These are phyloP conservation scores for Xerocomellus chrysenteron DNA, from an alignment of 768 basidiomycete species.

Conservation along the genomic window DNA sequence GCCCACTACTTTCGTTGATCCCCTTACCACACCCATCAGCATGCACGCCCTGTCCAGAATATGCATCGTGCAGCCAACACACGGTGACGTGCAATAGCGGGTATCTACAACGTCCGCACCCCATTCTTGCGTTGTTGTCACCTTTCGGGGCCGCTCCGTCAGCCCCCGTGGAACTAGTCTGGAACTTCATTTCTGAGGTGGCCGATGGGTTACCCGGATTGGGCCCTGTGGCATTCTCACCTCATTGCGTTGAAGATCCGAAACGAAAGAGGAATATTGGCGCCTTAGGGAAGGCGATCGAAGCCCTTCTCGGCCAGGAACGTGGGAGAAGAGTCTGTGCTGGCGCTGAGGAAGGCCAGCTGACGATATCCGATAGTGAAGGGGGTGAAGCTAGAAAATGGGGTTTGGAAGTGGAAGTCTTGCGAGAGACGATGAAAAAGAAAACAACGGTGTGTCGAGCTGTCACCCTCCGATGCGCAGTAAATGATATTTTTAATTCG, in stretches of 20 bases:
- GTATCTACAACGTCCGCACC: slow-evolving; percentile 63
- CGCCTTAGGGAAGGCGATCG: slow-evolving; percentile 69
- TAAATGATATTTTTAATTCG: slow-evolving; percentile 21
- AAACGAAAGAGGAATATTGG: slow-evolving; percentile 72
- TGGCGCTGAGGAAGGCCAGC: slow-evolving; percentile 39
- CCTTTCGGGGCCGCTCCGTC: slow-evolving; percentile 39
- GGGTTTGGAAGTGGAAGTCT: slow-evolving; percentile 61
- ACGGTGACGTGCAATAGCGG: slow-evolving; percentile 66
- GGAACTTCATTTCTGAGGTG: slow-evolving; percentile 46
- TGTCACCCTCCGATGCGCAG: slow-evolving; percentile 8
- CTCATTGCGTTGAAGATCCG: slow-evolving; percentile 76
- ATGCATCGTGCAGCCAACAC: slow-evolving; percentile 58
- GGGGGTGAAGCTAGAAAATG: slow-evolving; percentile 75
- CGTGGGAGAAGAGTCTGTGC: slow-evolving; percentile 65
- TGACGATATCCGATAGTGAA: slow-evolving; percentile 40
- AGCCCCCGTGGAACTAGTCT: slow-evolving; percentile 40
- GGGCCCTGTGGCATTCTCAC: slow-evolving; percentile 75
- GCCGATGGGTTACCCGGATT: slow-evolving; percentile 73
- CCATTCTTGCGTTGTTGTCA: slow-evolving; percentile 47
- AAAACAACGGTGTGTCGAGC: slow-evolving; percentile 50
- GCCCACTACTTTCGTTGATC: slow-evolving; percentile 54
- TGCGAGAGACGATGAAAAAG: slow-evolving; percentile 57
- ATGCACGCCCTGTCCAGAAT: slow-evolving; percentile 74
- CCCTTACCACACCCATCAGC: slow-evolving; percentile 57
- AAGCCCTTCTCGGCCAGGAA: slow-evolving; percentile 59